phyloP scores from a whole-genome alignment of 2,329 filamentous ascomycete genomes.

The Geosmithia putterillii region DNA sequence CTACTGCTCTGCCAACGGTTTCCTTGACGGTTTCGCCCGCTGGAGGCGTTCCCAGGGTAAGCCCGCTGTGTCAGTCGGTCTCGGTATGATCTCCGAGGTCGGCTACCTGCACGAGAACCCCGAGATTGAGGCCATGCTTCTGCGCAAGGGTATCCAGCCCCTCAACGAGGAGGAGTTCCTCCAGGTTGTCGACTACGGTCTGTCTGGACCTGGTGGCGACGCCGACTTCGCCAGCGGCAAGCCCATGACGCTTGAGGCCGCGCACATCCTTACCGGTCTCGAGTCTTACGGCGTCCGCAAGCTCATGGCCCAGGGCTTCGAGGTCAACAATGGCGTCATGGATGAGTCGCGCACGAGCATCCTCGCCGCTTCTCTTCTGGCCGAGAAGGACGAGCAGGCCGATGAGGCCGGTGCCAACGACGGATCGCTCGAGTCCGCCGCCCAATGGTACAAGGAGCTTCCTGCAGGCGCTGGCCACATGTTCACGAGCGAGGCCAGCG shows the following conservation, averaged over 20 bases:
- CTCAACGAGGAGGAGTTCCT: slow-evolving; percentile 18
- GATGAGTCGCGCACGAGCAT: not conserved
- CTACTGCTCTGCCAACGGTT: slow-evolving; percentile 19
- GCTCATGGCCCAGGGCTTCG: not conserved
- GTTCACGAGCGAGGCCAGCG: not conserved
- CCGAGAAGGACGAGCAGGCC: not conserved
- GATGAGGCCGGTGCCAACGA: slow-evolving; percentile 2
- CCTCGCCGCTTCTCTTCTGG: not conserved
- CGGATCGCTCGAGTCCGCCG: slow-evolving; percentile 5
- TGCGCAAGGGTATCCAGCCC: slow-evolving; percentile 20
- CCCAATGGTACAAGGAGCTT: not conserved
- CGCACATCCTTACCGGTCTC: slow-evolving; percentile 12
- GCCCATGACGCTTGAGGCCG: slow-evolving; percentile 2
- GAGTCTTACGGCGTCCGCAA: slow-evolving; percentile 8
- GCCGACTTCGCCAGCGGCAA: not conserved
- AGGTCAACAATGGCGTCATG: not conserved
- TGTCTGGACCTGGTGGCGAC: slow-evolving; percentile 3
- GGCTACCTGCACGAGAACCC: slow-evolving; percentile 21
- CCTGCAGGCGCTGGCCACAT: not conserved
- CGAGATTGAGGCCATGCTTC: slow-evolving; percentile 19
- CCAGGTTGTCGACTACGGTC: slow-evolving; percentile 12
- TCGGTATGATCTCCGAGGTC: slow-evolving; percentile 21
- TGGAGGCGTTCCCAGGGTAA: slow-evolving; percentile 12
- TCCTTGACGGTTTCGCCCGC: slow-evolving; percentile 19
- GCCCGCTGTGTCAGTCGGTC: slow-evolving; percentile 13